Evolutionary conservation across 345 rosid species (phyloP), one percentile per base, ranked within the genome.

Genomic region (Rubroshorea leprosula): DNA sequence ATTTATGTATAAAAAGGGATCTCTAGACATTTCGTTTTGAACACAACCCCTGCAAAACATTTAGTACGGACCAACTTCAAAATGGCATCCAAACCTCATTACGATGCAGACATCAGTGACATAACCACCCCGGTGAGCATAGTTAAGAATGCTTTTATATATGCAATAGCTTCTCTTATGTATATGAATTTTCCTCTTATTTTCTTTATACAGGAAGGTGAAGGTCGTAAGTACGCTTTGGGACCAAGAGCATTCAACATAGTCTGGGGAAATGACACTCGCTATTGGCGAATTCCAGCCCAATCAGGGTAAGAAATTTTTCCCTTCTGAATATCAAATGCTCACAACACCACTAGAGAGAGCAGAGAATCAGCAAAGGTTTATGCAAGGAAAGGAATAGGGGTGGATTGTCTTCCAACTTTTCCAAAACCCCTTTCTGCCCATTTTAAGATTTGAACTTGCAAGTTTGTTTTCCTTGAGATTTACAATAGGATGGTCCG

Each of bases 201-300:
- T n/a, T n/a, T n/a, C n/a, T n/a, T n/a, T n/a, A 6, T 13, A 6
- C 41, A 4, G 18, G 2, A 44, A 44, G 47, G 18, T 1, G 47
- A 2, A 1, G 6, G 18, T n/a, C 47, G 16, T n/a, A 13, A 44
- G 4, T 5, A 13, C 47, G 17, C 10, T 26, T 12, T 59, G 6
- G 26, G 49, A 35, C 70, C 64, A 22, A 66, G 60, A 59, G 60
- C 21, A 22, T 54, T 66, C 13, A 66, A 53, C 62, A 51, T 66
- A 16, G 59, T 59, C 2, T 66, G 70, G 70, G 70, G 70, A 10
- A 60, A 24, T 8, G 64, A 66, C 60, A 5, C 1, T 9, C 58
- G 59, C 0, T 62, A 53, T 6, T 62, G 66, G 59, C 11, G 6
- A 4, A 15, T 53, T 44, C 59, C 56, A 21, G 24, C 12, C 5